Base-by-base conservation (phyloP, 2,329 filamentous ascomycete species). In the Claviceps humidiphila region DNA sequence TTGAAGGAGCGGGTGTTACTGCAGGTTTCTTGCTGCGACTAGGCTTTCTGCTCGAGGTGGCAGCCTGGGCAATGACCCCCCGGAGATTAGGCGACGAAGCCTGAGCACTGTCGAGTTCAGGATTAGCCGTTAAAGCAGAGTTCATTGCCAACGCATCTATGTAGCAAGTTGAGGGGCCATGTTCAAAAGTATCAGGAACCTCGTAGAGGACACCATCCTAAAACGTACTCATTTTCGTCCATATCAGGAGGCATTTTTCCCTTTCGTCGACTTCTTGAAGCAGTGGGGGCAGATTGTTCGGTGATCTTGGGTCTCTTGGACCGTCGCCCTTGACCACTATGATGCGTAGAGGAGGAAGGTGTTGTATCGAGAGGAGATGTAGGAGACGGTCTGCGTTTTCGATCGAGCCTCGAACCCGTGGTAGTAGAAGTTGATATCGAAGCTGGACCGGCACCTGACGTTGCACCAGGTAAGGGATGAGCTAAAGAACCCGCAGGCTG, bases 301-400 rank as follows among this genome's bases (percentile, higher is more conserved):
- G 76, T 69, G 56, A 81, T 76, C 68, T 85, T 87, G 67, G 81
- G 81, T 68, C 84, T 80, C 73, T 88, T 91, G 67, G 81, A 74
- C 68, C 80, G 79, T 70, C 81, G 78, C 62, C 75, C 66, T 56
- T 77, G 68, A 49, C 68, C 61, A 53, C 57, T 60, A 39, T 64
- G 51, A 24, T 60, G 60, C 26, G 61, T 48, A 30, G 57, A 46
- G 41, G 58, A 71, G 62, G 66, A 74, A 30, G 51, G 26, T 37
- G 37, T 9, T 55, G 70, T 69, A 59, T 79, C 79, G 59, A 71
- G 73, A 58, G 73, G 17, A n/a, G 53, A 26, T 5, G 49, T 26
- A 30, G 41, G 69, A 57, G 79, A 68, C 57, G 76, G 77, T 74
- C 94, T 95, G 66, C 90, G 84, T 74, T 95, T 95, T 65, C 84